Evolutionary conservation across 2,329 filamentous ascomycete species (phyloP).

Genomic region (Aspergillus intermedius): DNA sequence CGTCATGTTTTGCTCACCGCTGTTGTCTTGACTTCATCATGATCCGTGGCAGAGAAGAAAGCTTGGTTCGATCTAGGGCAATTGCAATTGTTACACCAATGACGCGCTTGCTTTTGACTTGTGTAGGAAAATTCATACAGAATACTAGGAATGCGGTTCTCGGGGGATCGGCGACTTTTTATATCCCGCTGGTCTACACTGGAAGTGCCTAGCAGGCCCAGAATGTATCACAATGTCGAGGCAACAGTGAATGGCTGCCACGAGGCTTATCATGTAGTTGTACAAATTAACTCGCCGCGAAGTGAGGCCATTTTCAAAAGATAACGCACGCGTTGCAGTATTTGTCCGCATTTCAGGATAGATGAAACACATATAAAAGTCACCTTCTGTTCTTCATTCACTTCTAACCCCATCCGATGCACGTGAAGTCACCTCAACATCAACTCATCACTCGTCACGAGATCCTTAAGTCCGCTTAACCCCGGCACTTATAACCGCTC

Average conservation of each 20-base stretch:
- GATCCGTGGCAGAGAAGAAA: neutral
- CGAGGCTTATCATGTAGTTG: neutral
- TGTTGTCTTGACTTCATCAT: neutral
- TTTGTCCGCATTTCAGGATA: too few relatives aligned
- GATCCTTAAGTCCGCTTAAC: neutral
- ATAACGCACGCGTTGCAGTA: too few relatives aligned
- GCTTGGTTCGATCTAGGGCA: neutral
- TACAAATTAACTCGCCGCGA: neutral
- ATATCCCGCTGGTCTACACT: too few relatives aligned
- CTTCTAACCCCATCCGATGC: too few relatives aligned
- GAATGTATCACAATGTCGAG: neutral
- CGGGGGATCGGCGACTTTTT: too few relatives aligned
- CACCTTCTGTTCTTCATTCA: neutral
- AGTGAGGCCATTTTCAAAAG: too few relatives aligned
- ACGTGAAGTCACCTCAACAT: neutral
- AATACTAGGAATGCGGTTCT: too few relatives aligned
- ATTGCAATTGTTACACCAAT: neutral
- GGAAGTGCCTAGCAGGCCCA: neutral
- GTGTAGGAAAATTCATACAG: too few relatives aligned
- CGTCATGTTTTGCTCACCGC: neutral
- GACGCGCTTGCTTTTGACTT: neutral
- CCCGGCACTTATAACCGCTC: neutral
- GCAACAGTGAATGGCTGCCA: neutral
- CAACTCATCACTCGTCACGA: neutral
- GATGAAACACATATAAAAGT: neutral